Percentiles rank a stretch among this genome's conserved stretches.
Evolutionary conservation across 2,329 filamentous ascomycete species (phyloP).

Genomic region (Stagonosporopsis tanaceti): DNA sequence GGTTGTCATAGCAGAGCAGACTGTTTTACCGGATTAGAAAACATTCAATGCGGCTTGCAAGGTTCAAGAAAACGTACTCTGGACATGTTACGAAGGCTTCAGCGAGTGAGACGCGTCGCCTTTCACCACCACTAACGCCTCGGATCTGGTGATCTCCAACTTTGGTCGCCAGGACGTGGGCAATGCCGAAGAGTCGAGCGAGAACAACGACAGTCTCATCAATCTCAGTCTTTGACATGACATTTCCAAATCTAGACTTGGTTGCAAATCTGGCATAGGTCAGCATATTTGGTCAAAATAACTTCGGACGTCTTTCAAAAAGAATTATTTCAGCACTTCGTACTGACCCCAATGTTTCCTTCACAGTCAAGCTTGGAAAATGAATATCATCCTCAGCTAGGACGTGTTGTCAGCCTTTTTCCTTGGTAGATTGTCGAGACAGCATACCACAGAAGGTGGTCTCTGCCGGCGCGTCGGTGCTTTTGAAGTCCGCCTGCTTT

Average conservation of each 20-base stretch:
- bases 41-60: neutral
- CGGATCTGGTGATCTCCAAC: conserved; percentile 72
- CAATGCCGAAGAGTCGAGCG: conserved; percentile 29
- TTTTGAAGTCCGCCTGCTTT: conserved; percentile 6
- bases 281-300: neutral
- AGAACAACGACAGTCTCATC: conserved; percentile 2
- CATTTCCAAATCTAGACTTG: conserved; percentile 9
- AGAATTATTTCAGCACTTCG: neutral
- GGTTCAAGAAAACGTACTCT: neutral
- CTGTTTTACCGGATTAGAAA: conserved; percentile 49
- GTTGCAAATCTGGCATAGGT: conserved; percentile 5
- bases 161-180: conserved; percentile 68
- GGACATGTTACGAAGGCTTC: conserved; percentile 65
- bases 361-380: conserved; percentile 13
- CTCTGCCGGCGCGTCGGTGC: conserved; percentile 8
- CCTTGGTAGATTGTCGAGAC: neutral
- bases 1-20: conserved; percentile 61
- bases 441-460: conserved; percentile 13
- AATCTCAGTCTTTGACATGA: conserved; percentile 7
- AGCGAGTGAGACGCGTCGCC: conserved; percentile 73
- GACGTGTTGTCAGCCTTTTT: neutral
- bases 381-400: conserved; percentile 12
- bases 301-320: neutral
- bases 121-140: conserved; percentile 72
- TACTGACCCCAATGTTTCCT: conserved; percentile 10